Evolutionary conservation across 257 asterid species (phyloP), one percentile per base, ranked within the genome.

Genomic region (Verbascum thapsus): DNA sequence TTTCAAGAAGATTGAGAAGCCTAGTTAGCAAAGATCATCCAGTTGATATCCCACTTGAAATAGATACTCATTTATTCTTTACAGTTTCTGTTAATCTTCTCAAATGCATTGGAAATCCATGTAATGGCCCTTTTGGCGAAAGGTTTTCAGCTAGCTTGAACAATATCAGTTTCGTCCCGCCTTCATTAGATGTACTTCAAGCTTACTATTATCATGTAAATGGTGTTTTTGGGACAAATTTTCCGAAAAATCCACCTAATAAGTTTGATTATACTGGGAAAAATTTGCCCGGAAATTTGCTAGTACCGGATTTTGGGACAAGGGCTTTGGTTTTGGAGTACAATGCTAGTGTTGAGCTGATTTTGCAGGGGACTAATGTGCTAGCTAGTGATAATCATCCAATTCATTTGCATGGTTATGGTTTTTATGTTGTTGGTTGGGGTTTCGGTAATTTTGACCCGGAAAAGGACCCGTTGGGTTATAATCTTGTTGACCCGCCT

Each of bases 311-410:
- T 19, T 66, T 76, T 0, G 80, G 85, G n/a, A 83, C 90, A 5
- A 66, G 66, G 55, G 81, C 65, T 12, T 55, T 73, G 69, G 74
- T 76, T 20, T 41, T 83, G 75, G 39, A 74, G 57, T 74, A 80
- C 72, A 78, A 78, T 48, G 68, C 81, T 0, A 78, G 76, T 19
- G 83, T 83, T 2, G 83, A 83, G 72, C 41, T 83, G 71, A 73
- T 83, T 35, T 55, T 83, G 67, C 86, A 83, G 66, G 85, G 85
- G 23, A 83, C 86, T 7, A 81, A 72, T 57, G 63, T 83, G 55
- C 49, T 83, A 8, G 86, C 87, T 1, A 72, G 80, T 62, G 90
- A 83, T 11, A 80, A 80, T n/a, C 90, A 83, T 48, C 87, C 85
- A 0, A 74, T 83, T 45, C 90, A 83, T 57, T 38, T 83, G 23